A percentile compares a stretch with the other conserved stretches of the same genome.
phyloP scores from a whole-genome alignment of 176 grass and related monocot species.

The Hyparrhenia diplandra region DNA sequence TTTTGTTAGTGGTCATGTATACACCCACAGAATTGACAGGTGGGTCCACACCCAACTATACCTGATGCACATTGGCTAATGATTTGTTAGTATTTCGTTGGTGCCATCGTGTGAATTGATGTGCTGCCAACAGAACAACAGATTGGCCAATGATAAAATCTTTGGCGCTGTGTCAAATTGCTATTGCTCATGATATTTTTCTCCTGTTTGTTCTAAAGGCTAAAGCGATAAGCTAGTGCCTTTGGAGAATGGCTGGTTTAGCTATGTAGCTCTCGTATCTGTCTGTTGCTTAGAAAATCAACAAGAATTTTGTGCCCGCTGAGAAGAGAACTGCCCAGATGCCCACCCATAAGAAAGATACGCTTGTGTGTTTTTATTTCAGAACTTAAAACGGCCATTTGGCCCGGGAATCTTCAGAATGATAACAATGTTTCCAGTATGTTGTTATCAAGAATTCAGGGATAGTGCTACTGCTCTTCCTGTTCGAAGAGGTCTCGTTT shows the following conservation, averaged over 20 bases:
- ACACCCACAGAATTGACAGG: conserved; percentile 12
- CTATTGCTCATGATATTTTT: conserved; percentile 3
- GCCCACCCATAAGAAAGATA: conserved; percentile 8
- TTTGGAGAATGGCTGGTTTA: conserved; percentile 6
- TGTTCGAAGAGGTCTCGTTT: neutral
- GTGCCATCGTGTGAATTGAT: neutral
- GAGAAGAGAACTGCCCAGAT: conserved; percentile 25
- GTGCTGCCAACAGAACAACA: neutral
- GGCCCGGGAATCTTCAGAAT: neutral
- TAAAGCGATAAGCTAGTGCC: neutral
- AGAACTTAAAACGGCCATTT: neutral
- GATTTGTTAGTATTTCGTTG: neutral
- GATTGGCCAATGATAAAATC: neutral
- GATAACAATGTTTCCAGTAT: neutral
- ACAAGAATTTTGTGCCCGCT: conserved; percentile 1
- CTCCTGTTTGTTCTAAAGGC: neutral
- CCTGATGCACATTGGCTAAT: neutral
- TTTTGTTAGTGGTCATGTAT: neutral
- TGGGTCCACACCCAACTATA: conserved; percentile 2
- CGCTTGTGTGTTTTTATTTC: neutral
- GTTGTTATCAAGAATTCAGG: neutral
- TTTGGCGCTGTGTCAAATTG: conserved; percentile 5
- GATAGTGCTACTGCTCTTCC: neutral
- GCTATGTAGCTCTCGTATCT: neutral
- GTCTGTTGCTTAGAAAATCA: neutral